A percentile compares a stretch with the other conserved stretches of the same genome.
These are phyloP conservation scores for Nannochloris sp. DNA, from an alignment of 139 green algal species.

Conservation along the genomic window DNA sequence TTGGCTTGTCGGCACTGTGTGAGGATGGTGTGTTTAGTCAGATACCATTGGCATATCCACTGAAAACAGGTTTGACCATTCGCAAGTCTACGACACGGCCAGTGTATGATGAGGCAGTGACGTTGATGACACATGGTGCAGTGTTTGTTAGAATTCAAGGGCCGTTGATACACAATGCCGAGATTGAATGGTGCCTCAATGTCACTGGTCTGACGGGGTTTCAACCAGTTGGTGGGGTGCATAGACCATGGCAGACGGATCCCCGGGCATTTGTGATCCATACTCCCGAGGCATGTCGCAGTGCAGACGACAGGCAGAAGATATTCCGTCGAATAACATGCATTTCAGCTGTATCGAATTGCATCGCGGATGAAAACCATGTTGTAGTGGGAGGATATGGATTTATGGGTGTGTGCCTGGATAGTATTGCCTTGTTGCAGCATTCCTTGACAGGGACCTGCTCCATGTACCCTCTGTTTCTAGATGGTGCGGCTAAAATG, in stretches of 20 bases:
- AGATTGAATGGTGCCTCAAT: slow-evolving; percentile 6
- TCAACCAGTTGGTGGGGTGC: background rate
- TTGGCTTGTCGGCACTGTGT: slow-evolving; percentile 1
- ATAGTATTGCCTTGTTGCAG: slow-evolving; percentile 12
- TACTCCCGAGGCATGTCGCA: background rate
- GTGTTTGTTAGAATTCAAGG: background rate
- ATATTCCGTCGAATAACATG: background rate
- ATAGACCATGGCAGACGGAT: background rate
- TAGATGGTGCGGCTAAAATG: slow-evolving; percentile 17
- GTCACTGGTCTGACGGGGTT: slow-evolving; percentile 4
- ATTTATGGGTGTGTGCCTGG: slow-evolving; percentile 5
- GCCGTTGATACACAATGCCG: background rate
- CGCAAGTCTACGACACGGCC: background rate
- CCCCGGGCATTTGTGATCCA: background rate
- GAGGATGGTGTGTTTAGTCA: slow-evolving; percentile 8
- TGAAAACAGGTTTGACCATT: slow-evolving; percentile 2
- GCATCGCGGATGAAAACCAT: background rate
- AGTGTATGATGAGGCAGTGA: slow-evolving; percentile 9
- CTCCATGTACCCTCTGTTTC: slow-evolving; percentile 18
- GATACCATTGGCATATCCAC: slow-evolving; percentile 15
- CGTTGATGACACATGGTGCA: background rate
- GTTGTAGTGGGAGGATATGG: slow-evolving; percentile 17
- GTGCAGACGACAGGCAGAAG: background rate
- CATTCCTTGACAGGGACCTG: slow-evolving; percentile 8
- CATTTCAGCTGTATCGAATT: slow-evolving; percentile 3